Percentiles rank a stretch among this genome's conserved stretches.
Conservation (phyloP, 164 flowering plant genomes). For the Tetracentron sinense region DNA sequence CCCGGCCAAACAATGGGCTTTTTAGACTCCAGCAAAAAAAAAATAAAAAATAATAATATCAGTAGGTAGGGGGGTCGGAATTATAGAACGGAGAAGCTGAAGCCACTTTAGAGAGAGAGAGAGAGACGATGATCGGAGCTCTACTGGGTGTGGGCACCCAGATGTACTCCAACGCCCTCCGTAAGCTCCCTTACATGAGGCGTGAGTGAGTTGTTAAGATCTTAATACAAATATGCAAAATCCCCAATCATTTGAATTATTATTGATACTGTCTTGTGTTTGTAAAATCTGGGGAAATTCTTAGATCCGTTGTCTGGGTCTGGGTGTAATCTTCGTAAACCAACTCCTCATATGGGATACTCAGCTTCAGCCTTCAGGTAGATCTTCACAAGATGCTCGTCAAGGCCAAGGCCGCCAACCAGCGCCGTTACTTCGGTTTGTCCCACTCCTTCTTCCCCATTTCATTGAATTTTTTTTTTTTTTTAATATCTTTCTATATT, state of each 20-base stretch:
- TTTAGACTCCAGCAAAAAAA: no score
- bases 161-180: slow-evolving; percentile 93
- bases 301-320: slow-evolving; percentile 99
- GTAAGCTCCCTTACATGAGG: slow-evolving; percentile 93
- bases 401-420: slow-evolving; percentile 91
- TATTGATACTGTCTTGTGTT: no score
- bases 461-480: no score
- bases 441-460: neutral
- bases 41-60: no score
- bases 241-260: no score
- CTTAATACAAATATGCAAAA: neutral
- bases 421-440: slow-evolving; percentile 79
- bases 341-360: slow-evolving; percentile 92
- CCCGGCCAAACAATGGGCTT: no score
- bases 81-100: no score
- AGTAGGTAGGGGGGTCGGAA: no score
- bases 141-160: slow-evolving; percentile 85
- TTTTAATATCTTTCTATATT: no score
- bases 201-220: slow-evolving; percentile 44
- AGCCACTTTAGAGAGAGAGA: neutral
- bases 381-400: slow-evolving; percentile 90
- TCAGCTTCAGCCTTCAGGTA: slow-evolving; percentile 58
- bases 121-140: slow-evolving; percentile 65
- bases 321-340: slow-evolving; percentile 71
- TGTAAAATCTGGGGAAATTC: no score